These are phyloP conservation scores for Tetrapisispora namnaoensis DNA, from an alignment of 805 yeast genomes.

Conservation along the genomic window DNA sequence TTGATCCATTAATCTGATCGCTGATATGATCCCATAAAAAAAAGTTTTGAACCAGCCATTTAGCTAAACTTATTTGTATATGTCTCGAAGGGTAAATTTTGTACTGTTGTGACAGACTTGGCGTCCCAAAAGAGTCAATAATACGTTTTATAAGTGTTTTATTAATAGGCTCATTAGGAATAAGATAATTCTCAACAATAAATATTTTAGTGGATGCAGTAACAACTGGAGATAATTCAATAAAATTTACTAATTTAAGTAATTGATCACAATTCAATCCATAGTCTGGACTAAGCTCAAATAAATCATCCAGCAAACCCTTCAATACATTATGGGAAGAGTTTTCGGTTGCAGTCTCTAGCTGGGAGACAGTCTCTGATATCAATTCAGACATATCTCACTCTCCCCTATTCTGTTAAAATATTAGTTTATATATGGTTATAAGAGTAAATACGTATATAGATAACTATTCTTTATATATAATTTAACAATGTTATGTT, in stretches of 20 bases:
- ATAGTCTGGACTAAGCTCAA: slow-evolving; percentile 7
- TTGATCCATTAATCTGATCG: slow-evolving; percentile 12
- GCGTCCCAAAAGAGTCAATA: slow-evolving; percentile 25
- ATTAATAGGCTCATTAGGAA: slow-evolving; percentile 25
- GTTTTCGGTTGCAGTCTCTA: neutral
- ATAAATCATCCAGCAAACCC: slow-evolving; percentile 3
- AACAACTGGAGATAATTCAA: slow-evolving; percentile 13
- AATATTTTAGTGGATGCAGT: slow-evolving; percentile 13
- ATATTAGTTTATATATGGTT: too few species aligned
- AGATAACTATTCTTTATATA: too few species aligned
- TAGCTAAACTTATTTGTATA: slow-evolving; percentile 23
- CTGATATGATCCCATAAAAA: slow-evolving; percentile 18
- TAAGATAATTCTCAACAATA: slow-evolving; percentile 20
- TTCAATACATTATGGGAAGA: neutral
- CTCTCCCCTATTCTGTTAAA: too few species aligned
- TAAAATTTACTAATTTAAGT: slow-evolving; percentile 8
- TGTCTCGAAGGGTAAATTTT: slow-evolving; percentile 11
- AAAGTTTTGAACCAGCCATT: slow-evolving; percentile 30
- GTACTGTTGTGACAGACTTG: slow-evolving; percentile 14
- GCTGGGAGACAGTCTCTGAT: neutral
- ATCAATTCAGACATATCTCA: neutral
- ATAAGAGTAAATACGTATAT: neutral
- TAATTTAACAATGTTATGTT: too few species aligned
- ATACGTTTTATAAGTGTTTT: slow-evolving; percentile 19
- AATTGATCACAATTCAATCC: slow-evolving; percentile 17